Base-by-base conservation (phyloP, 345 rosid species). In the Toxicodendron radicans region DNA sequence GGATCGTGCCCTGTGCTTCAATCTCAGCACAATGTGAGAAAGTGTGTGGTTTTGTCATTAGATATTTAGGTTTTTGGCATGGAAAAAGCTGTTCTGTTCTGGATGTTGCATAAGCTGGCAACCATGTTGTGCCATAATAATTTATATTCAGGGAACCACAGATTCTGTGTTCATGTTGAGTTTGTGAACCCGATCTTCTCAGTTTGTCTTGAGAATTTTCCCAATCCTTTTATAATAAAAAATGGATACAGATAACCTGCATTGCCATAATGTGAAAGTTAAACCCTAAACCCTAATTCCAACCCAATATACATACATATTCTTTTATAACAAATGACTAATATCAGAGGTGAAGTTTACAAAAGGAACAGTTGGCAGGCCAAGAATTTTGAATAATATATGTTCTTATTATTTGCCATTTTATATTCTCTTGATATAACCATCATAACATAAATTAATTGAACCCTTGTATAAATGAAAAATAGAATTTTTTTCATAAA, bases 151-250 rank as follows among this genome's bases (percentile, higher is more conserved):
- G 27, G 8, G 33, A 20, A 45, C 52, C 68, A n/a, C 16, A 43
- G 49, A 64, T 43, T 64, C 33, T 68, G 51, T 35, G 16, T 35
- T 20, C 20, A 1, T 32, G 2, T 2, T 56, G 7, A 11, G 21
- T 0, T 4, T 21, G n/a, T 69, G 9, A 23, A 12, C 30, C 49
- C 6, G 48, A 33, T 53, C 60, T 35, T 68, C 27, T 18, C 12
- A 68, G 38, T 32, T 8, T 68, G 46, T 7, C 17, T 33, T 68
- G 72, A 54, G 21, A 54, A 68, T 68, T 45, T 6, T 60, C 64
- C 11, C 45, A 1, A 16, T 16, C 2, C 16, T 12, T 4, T 48
- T 46, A 11, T 3, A 48, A n/a, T n/a, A 48, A 48, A 48, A 48
- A 16, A 16, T 2, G 17, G 7, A 4, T 2, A 13, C 20, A 51